Conservation (phyloP, 306 rosid species). For the Gynostemma pentaphyllum region DNA sequence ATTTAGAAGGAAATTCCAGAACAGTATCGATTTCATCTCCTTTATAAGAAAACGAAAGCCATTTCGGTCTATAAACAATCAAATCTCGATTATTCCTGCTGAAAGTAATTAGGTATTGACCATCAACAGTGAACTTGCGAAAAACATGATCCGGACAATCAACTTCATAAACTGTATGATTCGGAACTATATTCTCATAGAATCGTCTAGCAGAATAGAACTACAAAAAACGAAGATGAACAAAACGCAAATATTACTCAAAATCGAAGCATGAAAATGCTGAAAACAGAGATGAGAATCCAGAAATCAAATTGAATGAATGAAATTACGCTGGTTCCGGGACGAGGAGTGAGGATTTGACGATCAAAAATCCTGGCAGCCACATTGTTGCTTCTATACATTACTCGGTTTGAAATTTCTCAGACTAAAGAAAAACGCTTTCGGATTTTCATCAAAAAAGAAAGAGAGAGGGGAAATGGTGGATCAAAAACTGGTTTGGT, state of each 20-base stretch:
- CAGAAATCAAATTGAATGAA: slow-evolving; percentile 8
- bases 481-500: too few species aligned
- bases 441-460: not conserved
- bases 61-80: slow-evolving; percentile 76
- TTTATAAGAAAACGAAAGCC: slow-evolving; percentile 86
- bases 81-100: slow-evolving; percentile 70
- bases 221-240: slow-evolving; percentile 63
- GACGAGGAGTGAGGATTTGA: slow-evolving; percentile 73
- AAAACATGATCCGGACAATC: slow-evolving; percentile 84
- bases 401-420: not conserved
- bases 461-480: not conserved
- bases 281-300: not conserved
- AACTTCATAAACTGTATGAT: slow-evolving; percentile 66
- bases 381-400: slow-evolving; percentile 75
- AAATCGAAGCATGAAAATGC: not conserved
- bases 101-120: slow-evolving; percentile 81
- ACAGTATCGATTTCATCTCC: slow-evolving; percentile 54
- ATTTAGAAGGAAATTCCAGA: slow-evolving; percentile 61
- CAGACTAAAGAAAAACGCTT: not conserved
- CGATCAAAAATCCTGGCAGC: slow-evolving; percentile 77
- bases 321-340: slow-evolving; percentile 59
- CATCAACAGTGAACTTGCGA: slow-evolving; percentile 94
- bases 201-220: slow-evolving; percentile 70
- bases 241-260: slow-evolving; percentile 35
- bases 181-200: slow-evolving; percentile 91